Percentiles rank a stretch among this genome's conserved stretches.
Evolutionary conservation across 306 rosid species (phyloP).

Genomic region (Amphicarpaea edgeworthii): DNA sequence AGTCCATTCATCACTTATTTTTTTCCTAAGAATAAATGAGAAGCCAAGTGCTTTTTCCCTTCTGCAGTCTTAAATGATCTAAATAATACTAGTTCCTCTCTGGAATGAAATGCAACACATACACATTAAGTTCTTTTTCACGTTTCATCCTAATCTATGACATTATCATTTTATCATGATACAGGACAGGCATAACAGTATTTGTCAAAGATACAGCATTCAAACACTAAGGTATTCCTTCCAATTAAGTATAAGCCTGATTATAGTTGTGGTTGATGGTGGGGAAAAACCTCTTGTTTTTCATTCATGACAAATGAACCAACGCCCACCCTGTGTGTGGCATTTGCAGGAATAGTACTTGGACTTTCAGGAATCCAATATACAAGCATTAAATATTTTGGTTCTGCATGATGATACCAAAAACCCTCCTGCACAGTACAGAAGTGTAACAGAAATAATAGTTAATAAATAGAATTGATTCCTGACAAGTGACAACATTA

Average conservation of each 20-base stretch:
- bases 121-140: slow-evolving; percentile 3
- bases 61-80: background rate
- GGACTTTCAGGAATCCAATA: slow-evolving; percentile 69
- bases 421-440: slow-evolving; percentile 71
- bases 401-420: slow-evolving; percentile 87
- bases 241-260: slow-evolving; percentile 4
- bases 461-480: slow-evolving; percentile 24
- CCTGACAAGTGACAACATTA: background rate
- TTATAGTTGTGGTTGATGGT: background rate
- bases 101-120: slow-evolving; percentile 19
- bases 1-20: background rate
- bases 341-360: slow-evolving; percentile 70
- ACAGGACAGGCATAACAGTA: background rate
- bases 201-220: slow-evolving; percentile 6
- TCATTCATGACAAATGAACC: slow-evolving; percentile 78
- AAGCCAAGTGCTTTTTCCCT: slow-evolving; percentile 14
- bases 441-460: background rate
- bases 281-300: slow-evolving; percentile 64
- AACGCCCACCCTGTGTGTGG: slow-evolving; percentile 74
- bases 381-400: slow-evolving; percentile 76
- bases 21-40: slow-evolving; percentile 18
- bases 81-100: slow-evolving; percentile 9
- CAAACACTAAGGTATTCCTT: slow-evolving; percentile 25
- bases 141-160: background rate
- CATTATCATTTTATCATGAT: slow-evolving; percentile 15